Base-by-base conservation (phyloP, 306 rosid species). In the Urtica urens region DNA sequence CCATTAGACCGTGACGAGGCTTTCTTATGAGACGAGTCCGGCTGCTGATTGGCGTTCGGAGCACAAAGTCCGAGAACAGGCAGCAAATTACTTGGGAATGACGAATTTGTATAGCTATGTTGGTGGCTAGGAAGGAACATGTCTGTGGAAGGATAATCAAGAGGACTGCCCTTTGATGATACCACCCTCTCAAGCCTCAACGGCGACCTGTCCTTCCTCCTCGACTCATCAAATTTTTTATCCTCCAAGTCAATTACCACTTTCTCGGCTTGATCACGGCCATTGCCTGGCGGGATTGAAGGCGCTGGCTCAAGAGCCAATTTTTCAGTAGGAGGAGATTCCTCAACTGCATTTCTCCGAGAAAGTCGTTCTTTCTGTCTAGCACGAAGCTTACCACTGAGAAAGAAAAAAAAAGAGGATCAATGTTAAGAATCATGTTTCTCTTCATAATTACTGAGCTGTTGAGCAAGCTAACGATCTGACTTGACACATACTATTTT, bases 31-130 rank as follows among this genome's bases (percentile, higher is more conserved):
- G 81, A 69, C 16, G 92, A 56, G 46, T 79, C 93, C 12, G 61
- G 46, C 59, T 77, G 85, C 59, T 77, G 85, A 66, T 63, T 77
- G 52, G 83, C 81, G 75, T 73, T 79, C 46, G 96, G 93, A 65
- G 96, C 99, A 79, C 93, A 79, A 0, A 92, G 94, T 62, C 99
- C 99, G 26, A 92, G 73, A 65, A 85, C 94, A 8, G 99, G 99
- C 43, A 82, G 73, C 51, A 90, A 62, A 69, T 82, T 71, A 55
- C 60, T 71, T 38, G 75, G 18, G 38, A 73, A 66, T 40, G 66
- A 18, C 19, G 82, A 62, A 55, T 38, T 69, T 24, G 60, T 28
- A 42, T 78, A 78, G 44, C 28, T 67, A 57, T 60, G 39, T 41
- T 72, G 81, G 70, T 71, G 86, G 63, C 70, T 74, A 46, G 88